Evolutionary conservation across 2,329 filamentous ascomycete species (phyloP).

Genomic region (Corynespora cassiicola): DNA sequence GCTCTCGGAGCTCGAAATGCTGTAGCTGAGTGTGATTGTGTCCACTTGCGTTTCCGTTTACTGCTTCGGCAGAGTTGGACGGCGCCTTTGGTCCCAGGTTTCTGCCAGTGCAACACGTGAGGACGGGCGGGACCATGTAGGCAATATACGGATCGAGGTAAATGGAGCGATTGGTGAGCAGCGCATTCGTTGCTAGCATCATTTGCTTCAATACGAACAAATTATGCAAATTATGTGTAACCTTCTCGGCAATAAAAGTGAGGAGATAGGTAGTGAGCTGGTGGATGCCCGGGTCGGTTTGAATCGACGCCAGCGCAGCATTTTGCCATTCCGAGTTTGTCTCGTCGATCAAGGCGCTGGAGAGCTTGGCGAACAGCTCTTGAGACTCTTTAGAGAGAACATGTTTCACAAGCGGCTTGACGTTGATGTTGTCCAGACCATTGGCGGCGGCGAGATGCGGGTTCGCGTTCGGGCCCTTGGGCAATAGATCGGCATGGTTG

Average conservation of each 20-base stretch:
- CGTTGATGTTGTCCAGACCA: conserved; percentile 80
- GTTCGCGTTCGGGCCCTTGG: conserved; percentile 89
- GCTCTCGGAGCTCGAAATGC: conserved; percentile 82
- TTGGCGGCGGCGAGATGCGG: conserved; percentile 82
- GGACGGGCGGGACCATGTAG: conserved; percentile 80
- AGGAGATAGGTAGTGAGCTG: conserved; percentile 97
- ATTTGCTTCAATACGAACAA: conserved; percentile 88
- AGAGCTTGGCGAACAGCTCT: conserved; percentile 96
- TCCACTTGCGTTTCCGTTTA: conserved; percentile 40
- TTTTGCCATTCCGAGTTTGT: conserved; percentile 84
- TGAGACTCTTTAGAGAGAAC: conserved; percentile 95
- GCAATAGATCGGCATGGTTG: conserved; percentile 84
- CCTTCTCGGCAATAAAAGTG: conserved; percentile 93
- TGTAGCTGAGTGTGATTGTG: conserved; percentile 43
- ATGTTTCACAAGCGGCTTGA: conserved; percentile 94
- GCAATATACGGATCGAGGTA: conserved; percentile 75
- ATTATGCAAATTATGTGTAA: conserved; percentile 91
- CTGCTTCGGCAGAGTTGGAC: conserved; percentile 57
- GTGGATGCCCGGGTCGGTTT: conserved; percentile 89
- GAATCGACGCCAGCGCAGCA: conserved; percentile 83
- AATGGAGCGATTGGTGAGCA: conserved; percentile 82
- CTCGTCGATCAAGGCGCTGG: conserved; percentile 85
- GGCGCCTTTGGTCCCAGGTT: conserved; percentile 71
- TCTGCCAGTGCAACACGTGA: conserved; percentile 88
- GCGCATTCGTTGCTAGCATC: conserved; percentile 85